phyloP scores from a whole-genome alignment of 2,329 filamentous ascomycete genomes.

The Colletotrichum aenigma region DNA sequence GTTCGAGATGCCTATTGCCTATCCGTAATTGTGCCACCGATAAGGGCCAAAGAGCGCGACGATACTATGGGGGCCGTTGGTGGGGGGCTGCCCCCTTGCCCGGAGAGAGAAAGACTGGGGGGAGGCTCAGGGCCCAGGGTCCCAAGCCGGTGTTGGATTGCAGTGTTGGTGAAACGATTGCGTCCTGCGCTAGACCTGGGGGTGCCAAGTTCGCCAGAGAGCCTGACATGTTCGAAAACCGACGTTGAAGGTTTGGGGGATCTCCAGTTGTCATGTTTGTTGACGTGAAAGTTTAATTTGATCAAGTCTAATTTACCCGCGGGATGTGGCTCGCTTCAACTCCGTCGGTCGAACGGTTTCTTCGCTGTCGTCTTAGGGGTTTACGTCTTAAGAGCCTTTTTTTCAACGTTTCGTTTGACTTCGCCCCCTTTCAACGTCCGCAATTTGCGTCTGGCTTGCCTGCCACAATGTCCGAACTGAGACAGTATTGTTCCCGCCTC shows the following conservation, averaged over 20 bases:
- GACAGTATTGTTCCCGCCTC: background rate
- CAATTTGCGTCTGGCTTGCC: background rate
- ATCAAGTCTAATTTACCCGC: background rate
- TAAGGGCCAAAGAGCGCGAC: background rate
- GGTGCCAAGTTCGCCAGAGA: background rate
- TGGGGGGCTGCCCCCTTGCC: background rate
- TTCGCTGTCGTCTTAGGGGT: background rate
- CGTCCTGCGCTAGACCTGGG: background rate
- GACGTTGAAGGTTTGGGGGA: background rate
- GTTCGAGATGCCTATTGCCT: background rate
- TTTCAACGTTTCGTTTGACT: background rate
- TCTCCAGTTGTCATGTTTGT: background rate
- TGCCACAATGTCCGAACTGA: background rate
- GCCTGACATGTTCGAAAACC: background rate
- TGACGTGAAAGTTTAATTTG: background rate
- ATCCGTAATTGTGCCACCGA: background rate
- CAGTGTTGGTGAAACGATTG: background rate
- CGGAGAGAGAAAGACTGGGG: background rate
- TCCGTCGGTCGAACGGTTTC: background rate
- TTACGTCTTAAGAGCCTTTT: background rate
- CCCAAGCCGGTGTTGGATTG: background rate
- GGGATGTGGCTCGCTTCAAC: background rate
- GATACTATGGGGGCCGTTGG: background rate
- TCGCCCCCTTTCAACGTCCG: background rate
- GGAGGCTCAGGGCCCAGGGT: background rate